A percentile compares a stretch with the other conserved stretches of the same genome.
phyloP scores from a whole-genome alignment of 2,329 filamentous ascomycete species.

The Ophiostoma fasciatum region DNA sequence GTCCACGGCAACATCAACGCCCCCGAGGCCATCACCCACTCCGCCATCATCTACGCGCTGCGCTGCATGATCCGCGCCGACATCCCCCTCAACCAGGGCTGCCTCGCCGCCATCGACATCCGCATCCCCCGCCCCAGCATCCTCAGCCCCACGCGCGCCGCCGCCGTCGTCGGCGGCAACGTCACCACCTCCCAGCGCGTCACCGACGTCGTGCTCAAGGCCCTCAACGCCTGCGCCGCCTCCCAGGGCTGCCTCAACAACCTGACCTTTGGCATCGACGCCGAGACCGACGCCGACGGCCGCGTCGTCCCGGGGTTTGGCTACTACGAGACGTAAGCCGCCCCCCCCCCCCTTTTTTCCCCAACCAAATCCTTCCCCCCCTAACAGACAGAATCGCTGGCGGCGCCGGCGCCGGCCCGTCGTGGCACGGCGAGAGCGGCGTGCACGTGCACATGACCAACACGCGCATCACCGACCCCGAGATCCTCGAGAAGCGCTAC shows the following conservation, averaged over 20 bases:
- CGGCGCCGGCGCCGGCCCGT: slow-evolving; percentile 19
- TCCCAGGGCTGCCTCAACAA: slow-evolving; percentile 20
- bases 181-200: slow-evolving; percentile 18
- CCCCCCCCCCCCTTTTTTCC: not conserved
- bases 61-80: slow-evolving; percentile 21
- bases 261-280: slow-evolving; percentile 18
- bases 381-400: slow-evolving; percentile 15
- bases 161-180: slow-evolving; percentile 27
- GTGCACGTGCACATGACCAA: slow-evolving; percentile 20
- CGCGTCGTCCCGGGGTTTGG: slow-evolving; percentile 15
- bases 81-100: slow-evolving; percentile 26
- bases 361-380: not conserved
- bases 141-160: slow-evolving; percentile 17
- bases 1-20: slow-evolving; percentile 10
- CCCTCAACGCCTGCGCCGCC: slow-evolving; percentile 16
- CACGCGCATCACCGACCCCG: slow-evolving; percentile 19
- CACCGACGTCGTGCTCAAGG: slow-evolving; percentile 19
- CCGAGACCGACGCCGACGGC: slow-evolving; percentile 10
- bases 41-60: slow-evolving; percentile 24
- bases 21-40: slow-evolving; percentile 10
- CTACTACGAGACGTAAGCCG: slow-evolving; percentile 17
- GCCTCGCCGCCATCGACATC: slow-evolving; percentile 21
- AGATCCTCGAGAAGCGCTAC: slow-evolving; percentile 22
- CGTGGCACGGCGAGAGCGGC: slow-evolving; percentile 17
- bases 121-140: slow-evolving; percentile 18